These are phyloP conservation scores for Hyaloraphidium curvatum DNA, from an alignment of 192 early-diverging fungal genomes.

Conservation along the genomic window DNA sequence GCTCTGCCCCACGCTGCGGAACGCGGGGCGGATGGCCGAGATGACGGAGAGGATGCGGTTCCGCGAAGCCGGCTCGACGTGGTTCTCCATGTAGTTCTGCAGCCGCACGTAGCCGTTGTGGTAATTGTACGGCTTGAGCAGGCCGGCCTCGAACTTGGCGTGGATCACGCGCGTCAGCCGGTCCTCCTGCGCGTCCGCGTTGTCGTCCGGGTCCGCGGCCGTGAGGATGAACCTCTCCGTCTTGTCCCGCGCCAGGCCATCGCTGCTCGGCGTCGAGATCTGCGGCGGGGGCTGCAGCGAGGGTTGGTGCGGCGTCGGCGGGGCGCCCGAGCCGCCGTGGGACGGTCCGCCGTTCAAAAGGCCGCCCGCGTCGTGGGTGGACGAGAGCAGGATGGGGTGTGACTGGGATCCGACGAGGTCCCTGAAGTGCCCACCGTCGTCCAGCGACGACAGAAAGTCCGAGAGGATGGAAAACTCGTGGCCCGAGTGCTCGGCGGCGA, in stretches of 20 bases:
- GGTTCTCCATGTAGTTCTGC: constrained; percentile 75
- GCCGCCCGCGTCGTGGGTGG: constrained; percentile 12
- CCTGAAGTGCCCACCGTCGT: constrained; percentile 29
- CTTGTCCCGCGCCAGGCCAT: constrained; percentile 20
- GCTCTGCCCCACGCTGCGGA: constrained; percentile 67
- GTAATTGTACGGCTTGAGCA: constrained; percentile 95
- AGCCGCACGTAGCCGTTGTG: constrained; percentile 74
- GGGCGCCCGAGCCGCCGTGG: neutral
- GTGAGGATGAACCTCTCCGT: constrained; percentile 78
- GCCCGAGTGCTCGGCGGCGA: constrained; percentile 57
- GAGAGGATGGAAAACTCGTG: constrained; percentile 62
- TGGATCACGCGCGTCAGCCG: constrained; percentile 78
- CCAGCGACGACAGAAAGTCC: constrained; percentile 21
- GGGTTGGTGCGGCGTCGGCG: constrained; percentile 11
- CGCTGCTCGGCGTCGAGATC: constrained; percentile 4
- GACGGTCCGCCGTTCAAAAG: constrained; percentile 5
- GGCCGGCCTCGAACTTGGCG: constrained; percentile 88
- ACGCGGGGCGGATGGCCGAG: constrained; percentile 71
- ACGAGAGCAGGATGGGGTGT: neutral
- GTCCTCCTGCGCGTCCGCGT: constrained; percentile 59
- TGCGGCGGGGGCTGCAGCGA: constrained; percentile 13
- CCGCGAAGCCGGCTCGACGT: constrained; percentile 48
- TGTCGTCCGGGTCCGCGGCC: constrained; percentile 69
- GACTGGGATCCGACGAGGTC: constrained; percentile 31
- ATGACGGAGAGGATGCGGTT: constrained; percentile 73